Base-by-base conservation (phyloP, 768 basidiomycete species). In the Cystofilobasidium capitatum region DNA sequence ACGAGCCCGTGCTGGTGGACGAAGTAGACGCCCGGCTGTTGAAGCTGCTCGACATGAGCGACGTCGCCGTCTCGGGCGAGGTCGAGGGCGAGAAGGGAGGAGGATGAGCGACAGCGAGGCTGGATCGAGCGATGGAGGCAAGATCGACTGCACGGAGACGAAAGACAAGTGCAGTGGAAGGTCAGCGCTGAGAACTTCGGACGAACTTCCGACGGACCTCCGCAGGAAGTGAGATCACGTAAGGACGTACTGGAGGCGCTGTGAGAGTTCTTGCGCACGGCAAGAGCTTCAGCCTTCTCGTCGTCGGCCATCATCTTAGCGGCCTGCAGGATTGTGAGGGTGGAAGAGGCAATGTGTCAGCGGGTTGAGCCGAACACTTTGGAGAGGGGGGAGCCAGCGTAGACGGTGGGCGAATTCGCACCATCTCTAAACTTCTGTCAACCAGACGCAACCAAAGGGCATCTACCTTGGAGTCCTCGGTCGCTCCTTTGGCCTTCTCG, bases 21-120 rank as follows among this genome's bases (percentile, higher is more conserved):
- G 61, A 62, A 16, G 31, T 13, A 20, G 42, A 44, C 20, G 61
- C 42, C 29, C 45, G 61, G 22, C 29, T 33, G 61, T 45, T 35
- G 61, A 45, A 62, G 61, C 42, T 45, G n/a, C 42, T 45, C 29
- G 61, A 44, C 17, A 62, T 40, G 61, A 45, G 33, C 42, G 61
- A 62, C 42, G 16, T 14, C 14, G n/a, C n/a, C n/a, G 31, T 33
- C 44, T 62, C 61, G 45, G 61, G 61, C 13, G 61, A 62, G 37
- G 59, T 39, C 14, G 61, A 62, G 29, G 61, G 61, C 24, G 61
- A 62, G 35, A 33, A 55, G 9, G 24, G 17, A 13, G 26, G 13
- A 17, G 35, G 8, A 26, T 44, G 42, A 0, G 61, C 31, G 45
- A 49, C 61, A n/a, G 42, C 61, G 22, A 35, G n/a, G 61, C 42